Percentiles rank a stretch among this genome's conserved stretches.
Conservation (phyloP, 108 stramenopile genomes). For the Phaeodactylum tricornutum region DNA sequence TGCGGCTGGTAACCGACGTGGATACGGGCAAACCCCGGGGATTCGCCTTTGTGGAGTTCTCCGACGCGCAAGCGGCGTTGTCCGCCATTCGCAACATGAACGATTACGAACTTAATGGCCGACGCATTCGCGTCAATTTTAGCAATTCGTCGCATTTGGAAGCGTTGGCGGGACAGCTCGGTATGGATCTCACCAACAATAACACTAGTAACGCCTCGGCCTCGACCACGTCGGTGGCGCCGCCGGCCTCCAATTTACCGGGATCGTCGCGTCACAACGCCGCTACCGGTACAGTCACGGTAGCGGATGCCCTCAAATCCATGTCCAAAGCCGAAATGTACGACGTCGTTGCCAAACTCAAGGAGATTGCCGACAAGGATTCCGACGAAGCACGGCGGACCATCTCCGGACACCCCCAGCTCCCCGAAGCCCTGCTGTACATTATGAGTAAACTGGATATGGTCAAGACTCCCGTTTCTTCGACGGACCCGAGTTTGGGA, state of each 20-base stretch:
- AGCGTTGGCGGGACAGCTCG: constrained; percentile 72
- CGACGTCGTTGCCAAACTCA: constrained; percentile 80
- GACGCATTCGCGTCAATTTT: constrained; percentile 87
- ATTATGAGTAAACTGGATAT: constrained; percentile 85
- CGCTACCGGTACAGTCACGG: constrained; percentile 57
- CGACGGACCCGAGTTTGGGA: constrained; percentile 14
- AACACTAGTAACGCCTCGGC: not conserved
- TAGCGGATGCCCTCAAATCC: constrained; percentile 62
- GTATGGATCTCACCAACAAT: constrained; percentile 69
- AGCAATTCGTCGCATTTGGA: constrained; percentile 85
- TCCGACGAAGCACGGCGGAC: constrained; percentile 84
- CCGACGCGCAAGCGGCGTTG: constrained; percentile 91
- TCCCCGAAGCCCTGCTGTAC: constrained; percentile 85
- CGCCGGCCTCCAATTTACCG: not conserved
- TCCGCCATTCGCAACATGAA: constrained; percentile 96
- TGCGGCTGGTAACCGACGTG: constrained; percentile 84
- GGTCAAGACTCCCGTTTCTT: constrained; percentile 67
- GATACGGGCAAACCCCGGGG: constrained; percentile 93
- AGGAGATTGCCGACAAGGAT: constrained; percentile 83
- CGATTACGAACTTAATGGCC: constrained; percentile 89
- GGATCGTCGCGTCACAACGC: not conserved
- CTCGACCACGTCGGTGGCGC: not conserved
- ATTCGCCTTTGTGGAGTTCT: constrained; percentile 96
- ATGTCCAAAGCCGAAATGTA: constrained; percentile 90
- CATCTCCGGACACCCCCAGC: constrained; percentile 76